Evolutionary conservation across 2,329 filamentous ascomycete genomes (phyloP).

Genomic region (Cladosporium sp.): DNA sequence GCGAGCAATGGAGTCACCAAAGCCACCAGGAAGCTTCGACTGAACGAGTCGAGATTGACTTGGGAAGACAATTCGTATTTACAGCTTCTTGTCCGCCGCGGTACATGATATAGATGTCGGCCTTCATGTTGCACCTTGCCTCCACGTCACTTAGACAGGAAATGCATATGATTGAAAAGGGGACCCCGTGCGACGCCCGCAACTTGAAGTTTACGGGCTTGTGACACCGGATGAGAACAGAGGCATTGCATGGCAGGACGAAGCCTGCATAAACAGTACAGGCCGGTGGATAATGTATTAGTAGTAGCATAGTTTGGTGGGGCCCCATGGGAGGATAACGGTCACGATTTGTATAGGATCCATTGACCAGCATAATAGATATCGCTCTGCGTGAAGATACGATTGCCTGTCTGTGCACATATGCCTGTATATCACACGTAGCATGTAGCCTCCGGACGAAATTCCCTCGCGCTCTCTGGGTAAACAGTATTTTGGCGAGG

Average conservation of each 20-base stretch:
- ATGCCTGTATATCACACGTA: neutral
- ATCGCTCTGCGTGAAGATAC: neutral
- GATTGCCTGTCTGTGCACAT: neutral
- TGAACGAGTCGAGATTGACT: neutral
- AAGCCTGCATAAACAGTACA: neutral
- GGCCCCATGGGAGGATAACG: neutral
- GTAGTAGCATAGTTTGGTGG: neutral
- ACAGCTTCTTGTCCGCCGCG: neutral
- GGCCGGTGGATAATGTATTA: slow-evolving; percentile 1
- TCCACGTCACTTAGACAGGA: neutral
- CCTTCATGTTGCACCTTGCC: neutral
- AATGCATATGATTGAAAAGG: neutral
- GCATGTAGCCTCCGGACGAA: neutral
- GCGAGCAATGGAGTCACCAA: slow-evolving; percentile 23
- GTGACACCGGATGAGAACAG: neutral
- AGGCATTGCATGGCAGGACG: slow-evolving; percentile 1
- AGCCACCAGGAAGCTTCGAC: slow-evolving; percentile 18
- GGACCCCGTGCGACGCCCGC: neutral
- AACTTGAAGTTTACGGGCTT: neutral
- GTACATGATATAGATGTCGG: neutral
- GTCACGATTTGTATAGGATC: neutral
- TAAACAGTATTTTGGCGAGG: neutral
- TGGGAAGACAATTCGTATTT: neutral
- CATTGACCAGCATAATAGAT: neutral
- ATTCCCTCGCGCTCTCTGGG: neutral